phyloP scores from a whole-genome alignment of 352 stramenopile species.

The Phytopythium litorale region DNA sequence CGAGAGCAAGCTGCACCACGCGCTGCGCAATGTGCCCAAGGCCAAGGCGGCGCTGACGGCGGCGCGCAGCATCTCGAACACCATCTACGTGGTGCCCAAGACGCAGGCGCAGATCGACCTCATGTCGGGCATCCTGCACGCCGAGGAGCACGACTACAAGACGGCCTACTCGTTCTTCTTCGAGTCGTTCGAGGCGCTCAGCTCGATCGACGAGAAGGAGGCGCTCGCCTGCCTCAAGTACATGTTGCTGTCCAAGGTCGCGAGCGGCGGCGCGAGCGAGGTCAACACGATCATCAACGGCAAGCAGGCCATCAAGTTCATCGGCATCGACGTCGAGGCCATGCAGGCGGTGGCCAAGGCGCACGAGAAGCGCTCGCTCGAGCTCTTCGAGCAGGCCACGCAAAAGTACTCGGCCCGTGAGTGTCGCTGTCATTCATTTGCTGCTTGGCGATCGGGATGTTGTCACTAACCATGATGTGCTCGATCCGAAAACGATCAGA shows the following conservation, averaged over 20 bases:
- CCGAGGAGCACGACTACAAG: constrained; percentile 99
- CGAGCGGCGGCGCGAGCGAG: constrained; percentile 90
- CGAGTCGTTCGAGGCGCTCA: constrained; percentile 95
- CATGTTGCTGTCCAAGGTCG: constrained; percentile 97
- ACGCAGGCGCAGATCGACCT: constrained; percentile 96
- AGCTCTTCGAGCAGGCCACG: constrained; percentile 79
- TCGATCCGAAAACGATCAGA: constrained; percentile 39
- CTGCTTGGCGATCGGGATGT: background rate
- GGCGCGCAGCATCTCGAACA: constrained; percentile 96
- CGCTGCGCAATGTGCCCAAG: constrained; percentile 97
- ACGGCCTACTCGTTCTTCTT: constrained; percentile 99
- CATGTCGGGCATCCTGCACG: constrained; percentile 97
- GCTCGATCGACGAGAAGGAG: constrained; percentile 87
- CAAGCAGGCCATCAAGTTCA: constrained; percentile 97
- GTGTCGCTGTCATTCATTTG: constrained; percentile 10
- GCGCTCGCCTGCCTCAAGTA: constrained; percentile 94
- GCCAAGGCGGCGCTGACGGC: constrained; percentile 96
- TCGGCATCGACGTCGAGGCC: constrained; percentile 94
- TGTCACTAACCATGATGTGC: background rate
- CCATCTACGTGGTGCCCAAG: constrained; percentile 95
- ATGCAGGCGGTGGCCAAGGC: constrained; percentile 95
- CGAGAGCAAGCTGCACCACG: constrained; percentile 97
- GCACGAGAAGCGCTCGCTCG: constrained; percentile 93
- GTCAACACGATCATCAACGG: constrained; percentile 94
- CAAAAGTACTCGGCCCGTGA: constrained; percentile 86